These are phyloP conservation scores for Chlorokybus atmophyticus DNA, from an alignment of 139 green algal species.

Conservation along the genomic window DNA sequence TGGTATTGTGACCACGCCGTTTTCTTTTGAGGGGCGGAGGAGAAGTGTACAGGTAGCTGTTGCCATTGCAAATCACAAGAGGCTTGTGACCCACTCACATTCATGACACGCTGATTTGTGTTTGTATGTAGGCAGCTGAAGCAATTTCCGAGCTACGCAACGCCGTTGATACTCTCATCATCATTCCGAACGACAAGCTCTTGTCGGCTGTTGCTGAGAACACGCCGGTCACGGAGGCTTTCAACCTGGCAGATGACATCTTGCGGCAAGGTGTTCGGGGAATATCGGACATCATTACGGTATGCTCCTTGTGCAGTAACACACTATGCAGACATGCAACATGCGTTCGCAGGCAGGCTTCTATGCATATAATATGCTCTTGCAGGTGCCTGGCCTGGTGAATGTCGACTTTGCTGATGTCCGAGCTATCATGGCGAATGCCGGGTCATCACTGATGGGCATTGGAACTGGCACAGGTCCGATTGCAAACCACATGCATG, in stretches of 20 bases:
- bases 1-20: conserved; percentile 89
- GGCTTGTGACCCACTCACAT: too few relatives aligned
- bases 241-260: conserved; percentile 80
- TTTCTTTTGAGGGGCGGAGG: conserved; percentile 86
- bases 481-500: conserved; percentile 1
- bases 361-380: neutral
- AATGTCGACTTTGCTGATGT: conserved; percentile 99
- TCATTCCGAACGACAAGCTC: conserved; percentile 92
- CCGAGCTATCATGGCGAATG: conserved; percentile 68
- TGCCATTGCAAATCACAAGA: too few relatives aligned
- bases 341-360: neutral
- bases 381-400: conserved; percentile 68
- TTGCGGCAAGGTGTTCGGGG: conserved; percentile 76
- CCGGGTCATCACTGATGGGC: conserved; percentile 73
- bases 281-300: conserved; percentile 93
- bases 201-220: conserved; percentile 51
- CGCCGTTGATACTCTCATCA: conserved; percentile 91
- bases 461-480: conserved; percentile 56
- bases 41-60: conserved; percentile 50
- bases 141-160: conserved; percentile 60
- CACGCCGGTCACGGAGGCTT: conserved; percentile 71
- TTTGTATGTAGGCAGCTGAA: too few relatives aligned
- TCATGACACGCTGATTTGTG: too few relatives aligned
- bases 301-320: too few relatives aligned
- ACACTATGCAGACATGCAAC: too few relatives aligned